Evolutionary conservation across 768 basidiomycete genomes (phyloP).

Genomic region (Amanita rubescens): DNA sequence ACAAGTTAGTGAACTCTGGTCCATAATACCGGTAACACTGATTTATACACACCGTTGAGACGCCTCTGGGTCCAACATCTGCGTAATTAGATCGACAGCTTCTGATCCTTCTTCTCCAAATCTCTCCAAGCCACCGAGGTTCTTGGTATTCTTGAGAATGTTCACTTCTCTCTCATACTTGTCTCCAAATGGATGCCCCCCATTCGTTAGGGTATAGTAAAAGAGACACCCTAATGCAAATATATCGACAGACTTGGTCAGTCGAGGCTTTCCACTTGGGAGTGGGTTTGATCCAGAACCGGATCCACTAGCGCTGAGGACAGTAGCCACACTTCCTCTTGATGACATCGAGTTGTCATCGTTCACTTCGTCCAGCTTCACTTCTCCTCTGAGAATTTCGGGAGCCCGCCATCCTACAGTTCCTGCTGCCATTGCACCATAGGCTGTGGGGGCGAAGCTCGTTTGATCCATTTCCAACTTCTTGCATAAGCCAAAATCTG

Average conservation of each 20-base stretch:
- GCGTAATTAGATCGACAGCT: slow-evolving; percentile 69
- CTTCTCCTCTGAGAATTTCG: slow-evolving; percentile 90
- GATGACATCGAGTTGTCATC: slow-evolving; percentile 65
- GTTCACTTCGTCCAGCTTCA: slow-evolving; percentile 76
- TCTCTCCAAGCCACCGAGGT: slow-evolving; percentile 59
- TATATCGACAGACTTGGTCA: slow-evolving; percentile 95
- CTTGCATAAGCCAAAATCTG: slow-evolving; percentile 96
- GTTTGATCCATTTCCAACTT: slow-evolving; percentile 94
- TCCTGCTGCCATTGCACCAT: slow-evolving; percentile 85
- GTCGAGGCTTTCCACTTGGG: slow-evolving; percentile 37
- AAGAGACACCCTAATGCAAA: slow-evolving; percentile 95
- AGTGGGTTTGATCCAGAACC: slow-evolving; percentile 21
- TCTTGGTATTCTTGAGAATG: slow-evolving; percentile 78
- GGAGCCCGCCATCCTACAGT: slow-evolving; percentile 98
- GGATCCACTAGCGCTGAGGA: slow-evolving; percentile 27
- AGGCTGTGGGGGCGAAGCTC: slow-evolving; percentile 87
- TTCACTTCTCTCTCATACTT: slow-evolving; percentile 91
- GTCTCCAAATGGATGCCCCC: slow-evolving; percentile 91
- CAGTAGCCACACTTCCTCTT: slow-evolving; percentile 52
- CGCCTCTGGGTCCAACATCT: slow-evolving; percentile 77
- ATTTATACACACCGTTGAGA: slow-evolving; percentile 57
- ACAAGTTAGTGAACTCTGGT: slow-evolving; percentile 1
- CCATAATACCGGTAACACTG: not conserved
- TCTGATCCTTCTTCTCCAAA: slow-evolving; percentile 95
- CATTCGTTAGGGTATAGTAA: slow-evolving; percentile 86